Base-by-base conservation (phyloP, 345 rosid species). In the Barbarea vulgaris region DNA sequence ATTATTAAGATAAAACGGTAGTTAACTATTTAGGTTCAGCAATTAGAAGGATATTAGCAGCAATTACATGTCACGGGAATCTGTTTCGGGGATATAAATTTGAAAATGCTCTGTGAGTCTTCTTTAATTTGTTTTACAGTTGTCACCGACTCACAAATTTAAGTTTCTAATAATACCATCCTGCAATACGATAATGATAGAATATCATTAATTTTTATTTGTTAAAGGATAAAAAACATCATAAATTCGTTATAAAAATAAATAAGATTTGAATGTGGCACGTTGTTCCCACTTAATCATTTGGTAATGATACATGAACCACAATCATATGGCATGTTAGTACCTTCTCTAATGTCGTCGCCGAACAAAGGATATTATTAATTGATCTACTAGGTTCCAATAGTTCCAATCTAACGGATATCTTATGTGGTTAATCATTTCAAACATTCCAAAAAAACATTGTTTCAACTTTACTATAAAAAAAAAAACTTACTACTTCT, bases 211-310 rank as follows among this genome's bases (percentile, higher is more conserved):
- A 4, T 41, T 13, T 41, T n/a, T 41, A 2, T 41, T 41, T 13
- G n/a, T 41, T 39, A 13, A 41, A 41, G n/a, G n/a, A 41, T 41
- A n/a, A 13, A 13, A 10, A 25, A 25, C 53, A 62, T 9, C 12
- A 50, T 22, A 25, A 15, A 12, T 53, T 33, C 4, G 66, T 63
- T 60, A 69, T 6, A 33, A 27, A 47, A 18, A 1, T 18, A 39
- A 68, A 12, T 53, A 57, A 48, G 24, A 41, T 70, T 63, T 62
- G 55, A 64, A 64, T 10, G 67, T 39, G 30, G 80, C 76, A 70
- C 25, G 72, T 64, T 64, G 56, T 47, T 71, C 65, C 77, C 68
- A 22, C 25, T 71, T 71, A 39, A 77, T 65, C 42, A 77, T 71
- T 55, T 64, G 72, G 58, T 21, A 53, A 63, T 53, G 75, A 70